Evolutionary conservation across 495 filamentous ascomycete species (phyloP).

Genomic region (Tuber umbilicatum): DNA sequence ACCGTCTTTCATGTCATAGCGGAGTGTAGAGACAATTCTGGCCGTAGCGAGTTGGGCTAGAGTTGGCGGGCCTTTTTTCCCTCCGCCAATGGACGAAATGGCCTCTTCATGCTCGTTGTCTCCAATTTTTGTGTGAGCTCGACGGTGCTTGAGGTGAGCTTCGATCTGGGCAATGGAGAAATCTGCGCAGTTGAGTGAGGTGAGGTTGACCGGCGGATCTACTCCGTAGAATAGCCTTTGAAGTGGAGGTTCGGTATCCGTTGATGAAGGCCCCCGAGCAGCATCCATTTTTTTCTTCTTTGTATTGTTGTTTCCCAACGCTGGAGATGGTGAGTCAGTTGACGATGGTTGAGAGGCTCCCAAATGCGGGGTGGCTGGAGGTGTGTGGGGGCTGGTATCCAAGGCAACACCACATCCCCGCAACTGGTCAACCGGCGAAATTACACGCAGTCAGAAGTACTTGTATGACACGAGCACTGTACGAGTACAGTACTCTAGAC

Average conservation of each 20-base stretch:
- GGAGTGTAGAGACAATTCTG: background rate
- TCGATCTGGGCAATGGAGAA: background rate
- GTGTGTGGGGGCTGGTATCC: background rate
- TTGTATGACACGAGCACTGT: no score
- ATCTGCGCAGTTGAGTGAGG: background rate
- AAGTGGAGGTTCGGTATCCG: background rate
- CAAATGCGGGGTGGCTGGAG: background rate
- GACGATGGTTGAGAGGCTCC: background rate
- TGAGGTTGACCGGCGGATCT: background rate
- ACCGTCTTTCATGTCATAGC: slow-evolving; percentile 2
- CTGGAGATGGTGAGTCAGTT: background rate
- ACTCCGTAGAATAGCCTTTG: background rate
- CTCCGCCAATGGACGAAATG: background rate
- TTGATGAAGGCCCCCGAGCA: background rate
- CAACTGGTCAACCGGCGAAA: background rate
- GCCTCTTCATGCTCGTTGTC: background rate
- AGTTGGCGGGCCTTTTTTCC: background rate
- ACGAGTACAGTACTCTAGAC: no score
- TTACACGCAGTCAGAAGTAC: background rate
- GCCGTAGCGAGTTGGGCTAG: background rate
- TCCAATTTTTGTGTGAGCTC: background rate
- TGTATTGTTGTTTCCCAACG: background rate
- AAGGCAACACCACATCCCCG: background rate
- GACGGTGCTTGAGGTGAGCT: slow-evolving; percentile 3
- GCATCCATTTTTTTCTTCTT: background rate